A percentile compares a stretch with the other conserved stretches of the same genome.
Evolutionary conservation across 1,284 basidiomycete genomes (phyloP).

Genomic region (Cutaneotrichosporon sp.): DNA sequence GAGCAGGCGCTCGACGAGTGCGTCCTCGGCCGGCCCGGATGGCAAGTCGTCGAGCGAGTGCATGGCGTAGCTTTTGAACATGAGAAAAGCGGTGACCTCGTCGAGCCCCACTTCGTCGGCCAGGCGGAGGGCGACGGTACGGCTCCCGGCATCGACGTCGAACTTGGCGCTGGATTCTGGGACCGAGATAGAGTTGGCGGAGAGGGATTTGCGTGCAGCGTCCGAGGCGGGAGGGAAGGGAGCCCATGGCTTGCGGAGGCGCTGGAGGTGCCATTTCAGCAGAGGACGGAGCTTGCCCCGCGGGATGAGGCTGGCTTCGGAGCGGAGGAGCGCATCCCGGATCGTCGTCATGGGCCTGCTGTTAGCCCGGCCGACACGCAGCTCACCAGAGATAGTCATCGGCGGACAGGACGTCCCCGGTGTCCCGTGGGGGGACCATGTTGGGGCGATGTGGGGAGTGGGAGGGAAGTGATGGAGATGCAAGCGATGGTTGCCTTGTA

Average conservation of each 20-base stretch:
- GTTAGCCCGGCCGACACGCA: slow-evolving; percentile 1
- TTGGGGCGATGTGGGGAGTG: neutral
- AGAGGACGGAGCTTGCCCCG: slow-evolving; percentile 32
- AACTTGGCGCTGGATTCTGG: slow-evolving; percentile 22
- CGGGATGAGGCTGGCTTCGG: slow-evolving; percentile 26
- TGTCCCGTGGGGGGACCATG: slow-evolving; percentile 12
- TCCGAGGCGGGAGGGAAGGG: slow-evolving; percentile 29
- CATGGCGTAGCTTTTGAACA: slow-evolving; percentile 36
- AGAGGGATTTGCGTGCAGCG: slow-evolving; percentile 21
- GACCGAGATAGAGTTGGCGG: slow-evolving; percentile 23
- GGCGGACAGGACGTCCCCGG: slow-evolving; percentile 1
- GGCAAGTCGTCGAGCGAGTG: slow-evolving; percentile 35
- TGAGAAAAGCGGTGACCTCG: slow-evolving; percentile 31
- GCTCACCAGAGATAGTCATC: slow-evolving; percentile 15
- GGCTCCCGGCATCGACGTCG: slow-evolving; percentile 29
- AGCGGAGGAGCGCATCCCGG: slow-evolving; percentile 39
- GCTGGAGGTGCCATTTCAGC: slow-evolving; percentile 32
- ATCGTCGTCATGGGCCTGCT: slow-evolving; percentile 42
- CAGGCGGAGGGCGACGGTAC: slow-evolving; percentile 30
- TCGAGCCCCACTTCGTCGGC: slow-evolving; percentile 29
- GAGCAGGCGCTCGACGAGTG: slow-evolving; percentile 31
- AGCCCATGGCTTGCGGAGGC: slow-evolving; percentile 36
- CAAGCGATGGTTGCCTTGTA: neutral
- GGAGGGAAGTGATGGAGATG: neutral
- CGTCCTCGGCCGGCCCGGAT: slow-evolving; percentile 24